Evolutionary conservation across 164 flowering plant genomes (phyloP).

Genomic region (Chimonanthus praecox): DNA sequence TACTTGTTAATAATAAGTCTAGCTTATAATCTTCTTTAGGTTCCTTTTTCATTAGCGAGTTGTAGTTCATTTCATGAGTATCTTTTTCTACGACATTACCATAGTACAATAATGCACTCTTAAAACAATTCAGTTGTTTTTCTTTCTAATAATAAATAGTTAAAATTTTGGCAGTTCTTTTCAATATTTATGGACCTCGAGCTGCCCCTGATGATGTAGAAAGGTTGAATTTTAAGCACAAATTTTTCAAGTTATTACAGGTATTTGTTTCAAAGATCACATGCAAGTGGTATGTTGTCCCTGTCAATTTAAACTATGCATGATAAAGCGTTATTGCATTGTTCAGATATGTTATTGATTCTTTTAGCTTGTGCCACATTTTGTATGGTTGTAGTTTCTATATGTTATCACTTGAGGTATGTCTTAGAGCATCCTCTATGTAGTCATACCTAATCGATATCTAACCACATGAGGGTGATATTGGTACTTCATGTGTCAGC

Average conservation of each 20-base stretch:
- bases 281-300: neutral
- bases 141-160: neutral
- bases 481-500: neutral
- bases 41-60: too few species aligned
- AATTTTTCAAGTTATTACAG: conserved; percentile 70
- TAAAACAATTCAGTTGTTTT: neutral
- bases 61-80: too few species aligned
- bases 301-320: neutral
- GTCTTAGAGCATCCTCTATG: neutral
- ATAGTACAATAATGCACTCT: too few species aligned
- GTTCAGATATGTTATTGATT: neutral
- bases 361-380: neutral
- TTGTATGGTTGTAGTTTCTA: neutral
- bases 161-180: conserved; percentile 54
- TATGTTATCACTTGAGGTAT: neutral
- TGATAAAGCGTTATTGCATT: neutral
- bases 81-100: too few species aligned
- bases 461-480: neutral
- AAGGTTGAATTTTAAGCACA: conserved; percentile 65
- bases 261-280: conserved; percentile 26
- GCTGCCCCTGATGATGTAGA: conserved; percentile 67
- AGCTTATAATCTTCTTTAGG: too few species aligned
- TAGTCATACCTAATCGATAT: neutral
- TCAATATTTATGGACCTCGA: conserved; percentile 95
- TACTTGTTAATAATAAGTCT: neutral